Base-by-base conservation (phyloP, 192 early-diverging fungal species). In the Backusella australiensis region DNA sequence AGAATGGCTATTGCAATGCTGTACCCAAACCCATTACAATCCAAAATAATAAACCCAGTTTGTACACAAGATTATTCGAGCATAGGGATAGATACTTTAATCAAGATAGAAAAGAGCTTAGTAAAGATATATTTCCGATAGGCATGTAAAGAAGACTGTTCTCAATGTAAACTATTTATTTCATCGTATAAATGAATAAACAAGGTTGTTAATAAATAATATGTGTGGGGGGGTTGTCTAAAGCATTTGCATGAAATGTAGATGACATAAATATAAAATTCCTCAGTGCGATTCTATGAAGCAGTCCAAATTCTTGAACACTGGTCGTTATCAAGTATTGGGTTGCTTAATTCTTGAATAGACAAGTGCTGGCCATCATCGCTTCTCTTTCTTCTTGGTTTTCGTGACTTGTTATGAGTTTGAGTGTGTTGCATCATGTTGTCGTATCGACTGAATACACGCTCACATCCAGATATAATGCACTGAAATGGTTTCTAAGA, bases 371-470 rank as follows among this genome's bases (percentile, higher is more conserved):
- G 9, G 26, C 9, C 2, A 59, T 59, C 53, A 23, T 26, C 21
- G 9, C 11, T 26, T 59, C 53, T 59, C 53, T 26, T 59, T 59
- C 53, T 59, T 59, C 53, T 59, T 59, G 17, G 21, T 23, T 59
- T 59, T 46, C 41, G 21, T 12, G 12, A 6, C 36, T 71, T 71
- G 32, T 46, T 71, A 19, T 93, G 91, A 67, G 89, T 93, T 44
- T 91, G 89, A 17, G 90, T 90, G 53, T 93, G 91, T 80, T 93
- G 91, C 80, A 91, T 90, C 91, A 93, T 93, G 72, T 93, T 93
- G 75, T 93, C 91, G 69, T 90, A 93, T n/a, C 91, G 89, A 80
- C 90, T 91, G 65, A 93, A 93, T 77, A 87, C 85, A 46, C 90
- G 85, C 53, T 83, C 82, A 76, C 91, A 93, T 11, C 85, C 86